These are phyloP conservation scores for Immersiella caudata DNA, from an alignment of 495 filamentous ascomycete species.

Conservation along the genomic window DNA sequence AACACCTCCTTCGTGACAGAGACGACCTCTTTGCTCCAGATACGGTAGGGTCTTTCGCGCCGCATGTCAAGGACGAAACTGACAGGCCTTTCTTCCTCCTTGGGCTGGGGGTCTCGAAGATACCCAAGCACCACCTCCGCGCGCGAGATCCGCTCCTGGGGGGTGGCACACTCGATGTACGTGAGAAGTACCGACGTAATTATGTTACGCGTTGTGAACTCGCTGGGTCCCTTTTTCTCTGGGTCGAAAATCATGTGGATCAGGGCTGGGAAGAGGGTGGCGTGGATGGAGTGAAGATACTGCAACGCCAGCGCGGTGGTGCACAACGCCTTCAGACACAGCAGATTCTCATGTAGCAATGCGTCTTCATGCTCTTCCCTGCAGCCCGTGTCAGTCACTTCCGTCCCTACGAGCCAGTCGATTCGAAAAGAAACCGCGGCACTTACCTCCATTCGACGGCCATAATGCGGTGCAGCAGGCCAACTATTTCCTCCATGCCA, in stretches of 20 bases:
- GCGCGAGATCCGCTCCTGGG: constrained; percentile 58
- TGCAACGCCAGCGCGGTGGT: constrained; percentile 83
- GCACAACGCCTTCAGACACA: constrained; percentile 93
- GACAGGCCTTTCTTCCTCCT: constrained; percentile 72
- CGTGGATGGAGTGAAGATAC: constrained; percentile 78
- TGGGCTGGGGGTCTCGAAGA: constrained; percentile 76
- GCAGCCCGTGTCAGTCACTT: constrained; percentile 29
- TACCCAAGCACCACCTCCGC: constrained; percentile 73
- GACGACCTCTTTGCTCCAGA: constrained; percentile 90
- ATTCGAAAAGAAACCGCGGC: neutral
- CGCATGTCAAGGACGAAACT: constrained; percentile 89
- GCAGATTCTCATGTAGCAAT: constrained; percentile 85
- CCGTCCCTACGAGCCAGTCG: neutral
- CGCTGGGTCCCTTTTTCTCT: constrained; percentile 94
- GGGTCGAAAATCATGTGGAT: constrained; percentile 91
- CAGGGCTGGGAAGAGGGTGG: constrained; percentile 81
- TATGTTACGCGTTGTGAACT: constrained; percentile 88
- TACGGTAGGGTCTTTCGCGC: constrained; percentile 81
- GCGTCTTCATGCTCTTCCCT: constrained; percentile 97
- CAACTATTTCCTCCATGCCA: constrained; percentile 90
- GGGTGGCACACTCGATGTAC: constrained; percentile 66
- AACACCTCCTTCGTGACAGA: constrained; percentile 98
- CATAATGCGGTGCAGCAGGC: constrained; percentile 84
- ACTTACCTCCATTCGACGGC: constrained; percentile 93
- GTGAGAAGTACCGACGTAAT: constrained; percentile 85